A percentile compares a stretch with the other conserved stretches of the same genome.
Conservation (phyloP, 768 basidiomycete species). For the Rhodosporidiobolus sp. region DNA sequence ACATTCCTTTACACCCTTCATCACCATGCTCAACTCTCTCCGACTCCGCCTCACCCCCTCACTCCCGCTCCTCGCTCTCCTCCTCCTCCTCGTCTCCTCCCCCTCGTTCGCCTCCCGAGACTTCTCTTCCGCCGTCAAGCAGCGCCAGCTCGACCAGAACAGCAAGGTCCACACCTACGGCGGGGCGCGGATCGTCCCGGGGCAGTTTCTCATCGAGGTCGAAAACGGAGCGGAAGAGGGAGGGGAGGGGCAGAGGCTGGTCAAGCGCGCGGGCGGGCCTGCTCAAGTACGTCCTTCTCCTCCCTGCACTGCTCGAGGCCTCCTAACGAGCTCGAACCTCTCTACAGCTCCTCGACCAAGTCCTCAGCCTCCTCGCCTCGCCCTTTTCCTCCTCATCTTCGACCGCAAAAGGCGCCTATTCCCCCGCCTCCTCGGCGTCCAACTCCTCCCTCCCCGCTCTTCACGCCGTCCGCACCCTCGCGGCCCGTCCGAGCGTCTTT, state of each 20-base stretch:
- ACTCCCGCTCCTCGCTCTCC: too few relatives aligned
- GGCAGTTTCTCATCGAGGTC: constrained; percentile 1
- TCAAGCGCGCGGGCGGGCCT: not conserved
- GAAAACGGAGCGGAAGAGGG: not conserved
- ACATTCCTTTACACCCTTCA: too few relatives aligned
- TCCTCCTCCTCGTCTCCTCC: too few relatives aligned
- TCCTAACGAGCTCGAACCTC: not conserved
- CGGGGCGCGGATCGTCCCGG: not conserved
- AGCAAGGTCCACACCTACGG: not conserved
- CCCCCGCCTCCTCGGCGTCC: too few relatives aligned
- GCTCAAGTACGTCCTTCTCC: not conserved
- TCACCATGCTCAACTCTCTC: too few relatives aligned
- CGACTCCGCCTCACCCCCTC: too few relatives aligned
- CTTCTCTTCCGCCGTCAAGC: too few relatives aligned
- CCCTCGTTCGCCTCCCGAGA: too few relatives aligned
- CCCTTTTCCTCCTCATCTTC: constrained; percentile 1
- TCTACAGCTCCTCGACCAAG: not conserved
- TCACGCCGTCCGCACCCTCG: not conserved
- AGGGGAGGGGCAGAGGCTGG: not conserved
- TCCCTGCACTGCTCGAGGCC: too few relatives aligned
- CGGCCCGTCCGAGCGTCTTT: not conserved
- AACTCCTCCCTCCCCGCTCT: not conserved
- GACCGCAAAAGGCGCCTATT: not conserved
- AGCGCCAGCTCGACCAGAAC: not conserved
- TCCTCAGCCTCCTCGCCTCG: constrained; percentile 7